Evolutionary conservation across 495 filamentous ascomycete species (phyloP).

Genomic region (Pseudotulostoma volvatum): DNA sequence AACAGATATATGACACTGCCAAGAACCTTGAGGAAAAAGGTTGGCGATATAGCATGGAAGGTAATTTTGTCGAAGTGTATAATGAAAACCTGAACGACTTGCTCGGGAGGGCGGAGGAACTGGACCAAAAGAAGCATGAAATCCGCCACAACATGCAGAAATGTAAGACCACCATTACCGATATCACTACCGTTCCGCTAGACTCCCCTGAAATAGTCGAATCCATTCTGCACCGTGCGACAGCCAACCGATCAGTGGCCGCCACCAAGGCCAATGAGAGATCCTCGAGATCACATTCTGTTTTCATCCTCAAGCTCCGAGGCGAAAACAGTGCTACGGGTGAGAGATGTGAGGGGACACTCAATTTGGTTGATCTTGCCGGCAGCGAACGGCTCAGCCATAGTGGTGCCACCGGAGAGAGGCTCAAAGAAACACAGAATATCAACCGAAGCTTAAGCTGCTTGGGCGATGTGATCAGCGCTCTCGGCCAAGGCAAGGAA

Average conservation of each 20-base stretch:
- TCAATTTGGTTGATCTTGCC: slow-evolving; percentile 92
- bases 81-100: slow-evolving; percentile 94
- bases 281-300: slow-evolving; percentile 83
- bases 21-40: slow-evolving; percentile 71
- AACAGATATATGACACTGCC: slow-evolving; percentile 83
- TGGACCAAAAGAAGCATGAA: slow-evolving; percentile 79
- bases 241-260: slow-evolving; percentile 74
- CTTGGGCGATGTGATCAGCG: slow-evolving; percentile 86
- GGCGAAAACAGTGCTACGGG: slow-evolving; percentile 69
- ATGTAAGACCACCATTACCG: slow-evolving; percentile 71
- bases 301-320: slow-evolving; percentile 83
- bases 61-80: slow-evolving; percentile 97
- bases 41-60: slow-evolving; percentile 88
- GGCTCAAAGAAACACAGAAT: slow-evolving; percentile 86
- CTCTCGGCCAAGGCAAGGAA: slow-evolving; percentile 70
- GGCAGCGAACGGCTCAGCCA: slow-evolving; percentile 85
- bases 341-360: slow-evolving; percentile 75
- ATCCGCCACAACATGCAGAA: slow-evolving; percentile 72
- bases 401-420: slow-evolving; percentile 63
- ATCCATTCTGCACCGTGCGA: slow-evolving; percentile 58
- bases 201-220: slow-evolving; percentile 68
- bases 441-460: slow-evolving; percentile 92
- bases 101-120: slow-evolving; percentile 56
- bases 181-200: slow-evolving; percentile 60
- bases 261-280: slow-evolving; percentile 94